Base-by-base conservation (phyloP, 768 basidiomycete genomes). In the Boletus rubropictus region DNA sequence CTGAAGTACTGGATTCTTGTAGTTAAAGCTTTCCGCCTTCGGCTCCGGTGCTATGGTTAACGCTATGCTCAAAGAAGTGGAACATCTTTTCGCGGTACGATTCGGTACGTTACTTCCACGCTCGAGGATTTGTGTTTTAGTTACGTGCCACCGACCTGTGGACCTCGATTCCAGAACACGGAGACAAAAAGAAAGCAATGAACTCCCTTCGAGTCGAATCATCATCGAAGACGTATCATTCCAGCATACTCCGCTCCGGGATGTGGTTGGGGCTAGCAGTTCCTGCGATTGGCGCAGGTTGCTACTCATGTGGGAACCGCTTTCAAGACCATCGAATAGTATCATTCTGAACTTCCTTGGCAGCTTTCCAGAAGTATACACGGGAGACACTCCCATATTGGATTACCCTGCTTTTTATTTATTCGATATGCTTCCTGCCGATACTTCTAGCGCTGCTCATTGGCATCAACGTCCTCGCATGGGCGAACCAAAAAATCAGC, bases 391-490 rank as follows among this genome's bases (percentile, higher is more conserved):
- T 94, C 14, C 82, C 81, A 1, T 80, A 76, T 9, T 91, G 86
- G 84, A 75, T 77, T 44, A 81, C 76, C 2, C 67, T 98, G 9
- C 69, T 98, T 34, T 83, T 81, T 54, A 69, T 94, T 17, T 99
- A 96, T 60, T 83, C 78, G 0, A 73, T 84, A 5, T 65, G 95
- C 21, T 65, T 81, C 36, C 63, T 96, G 4, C 92, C 93, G 0
- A 72, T 84, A 6, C 51, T 95, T 3, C 86, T 96, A 58, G 72
- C 81, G 2, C 50, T 90, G 27, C 69, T 96, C 1, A 78, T 98
- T 44, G 87, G 89, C 21, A 48, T 87, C n/a, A 97, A 99, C 61
- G 53, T 98, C 5, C 55, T 83, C 18, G 85, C 84, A 0, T 99
- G 89, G 86, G 73, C 79, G 0, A 66, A 68, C 5, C 71, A 82